Base-by-base conservation (phyloP, 1,139 yeast species). In the Yamadazyma songkhlaensis region DNA sequence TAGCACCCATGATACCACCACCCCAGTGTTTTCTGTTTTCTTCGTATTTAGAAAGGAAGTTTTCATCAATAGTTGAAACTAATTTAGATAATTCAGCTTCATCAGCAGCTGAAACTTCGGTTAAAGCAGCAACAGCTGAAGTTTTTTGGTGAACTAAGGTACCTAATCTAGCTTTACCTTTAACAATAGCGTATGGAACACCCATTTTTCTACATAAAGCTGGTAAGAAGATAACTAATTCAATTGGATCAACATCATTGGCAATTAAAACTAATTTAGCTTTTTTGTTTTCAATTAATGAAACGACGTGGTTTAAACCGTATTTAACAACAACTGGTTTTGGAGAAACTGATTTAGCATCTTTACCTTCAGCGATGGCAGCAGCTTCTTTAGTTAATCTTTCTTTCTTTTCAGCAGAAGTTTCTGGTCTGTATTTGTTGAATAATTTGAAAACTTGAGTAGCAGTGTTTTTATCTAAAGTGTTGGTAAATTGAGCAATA, bases 121-220 rank as follows among this genome's bases (percentile, higher is more conserved):
- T 88, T 69, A 90, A 74, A 62, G 97, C 97, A 62, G 95, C 96
- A 58, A 88, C 97, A 48, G 97, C 82, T 55, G 96, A 83, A 61
- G 90, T 88, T 84, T 90, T 90, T 79, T 88, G 79, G 87, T 89
- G 96, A 52, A 89, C 96, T 60, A 90, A 81, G 61, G 96, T 86
- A 59, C 97, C 97, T 63, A 90, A 84, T 82, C 97, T 88, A 54
- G 97, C 96, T 84, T 90, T 90, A 73, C 97, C 97, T 82, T 90
- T 90, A 62, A 90, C 88, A 65, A 90, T 85, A 55, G 97, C 97
- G 79, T 89, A 90, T 68, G 97, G 97, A 57, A 90, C 89, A 74
- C 97, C 97, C 94, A 90, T 82, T 84, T 90, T 90, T 79, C 92
- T 87, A 80, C 97, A 90, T 65, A 90, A 82, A 72, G 97, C 97